phyloP scores from a whole-genome alignment of 108 stramenopile genomes.

The Thalassiosira profunda region DNA sequence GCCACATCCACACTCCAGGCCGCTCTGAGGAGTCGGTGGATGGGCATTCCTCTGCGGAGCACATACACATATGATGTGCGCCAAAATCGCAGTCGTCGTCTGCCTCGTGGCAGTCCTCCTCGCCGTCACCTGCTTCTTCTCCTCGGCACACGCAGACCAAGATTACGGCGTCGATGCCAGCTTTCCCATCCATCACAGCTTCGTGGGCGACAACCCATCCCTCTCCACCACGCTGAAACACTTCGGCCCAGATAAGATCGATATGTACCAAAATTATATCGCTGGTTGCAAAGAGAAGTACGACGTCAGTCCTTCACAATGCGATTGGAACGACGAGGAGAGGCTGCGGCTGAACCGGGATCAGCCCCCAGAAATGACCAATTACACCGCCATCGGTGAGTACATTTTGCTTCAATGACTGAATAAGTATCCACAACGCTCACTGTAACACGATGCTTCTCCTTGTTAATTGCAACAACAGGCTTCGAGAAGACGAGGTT shows the following conservation, averaged over 20 bases:
- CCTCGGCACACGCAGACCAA: constrained; percentile 7
- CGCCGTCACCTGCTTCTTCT: too few species aligned
- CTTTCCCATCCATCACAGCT: constrained; percentile 42
- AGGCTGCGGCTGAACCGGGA: constrained; percentile 13
- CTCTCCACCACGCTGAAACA: neutral
- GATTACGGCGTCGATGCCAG: constrained; percentile 37
- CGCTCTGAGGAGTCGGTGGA: too few species aligned
- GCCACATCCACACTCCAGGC: too few species aligned
- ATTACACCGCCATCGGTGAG: constrained; percentile 38
- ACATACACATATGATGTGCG: too few species aligned
- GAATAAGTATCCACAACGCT: too few species aligned
- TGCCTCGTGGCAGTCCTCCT: too few species aligned
- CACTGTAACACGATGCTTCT: too few species aligned
- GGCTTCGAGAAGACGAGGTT: constrained; percentile 33
- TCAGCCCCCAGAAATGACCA: constrained; percentile 32
- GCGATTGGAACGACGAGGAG: constrained; percentile 26
- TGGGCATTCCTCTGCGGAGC: too few species aligned
- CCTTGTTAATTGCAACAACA: too few species aligned
- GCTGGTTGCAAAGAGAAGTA: constrained; percentile 29
- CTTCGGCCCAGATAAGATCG: constrained; percentile 11
- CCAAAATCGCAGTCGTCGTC: too few species aligned
- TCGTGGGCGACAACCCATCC: constrained; percentile 1
- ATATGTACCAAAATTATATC: constrained; percentile 27
- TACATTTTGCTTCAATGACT: too few species aligned
- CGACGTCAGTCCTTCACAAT: too few species aligned